A percentile compares a stretch with the other conserved stretches of the same genome.
These are phyloP conservation scores for Yamadazyma takamatsuzukensis DNA, from an alignment of 805 yeast genomes.

Conservation along the genomic window DNA sequence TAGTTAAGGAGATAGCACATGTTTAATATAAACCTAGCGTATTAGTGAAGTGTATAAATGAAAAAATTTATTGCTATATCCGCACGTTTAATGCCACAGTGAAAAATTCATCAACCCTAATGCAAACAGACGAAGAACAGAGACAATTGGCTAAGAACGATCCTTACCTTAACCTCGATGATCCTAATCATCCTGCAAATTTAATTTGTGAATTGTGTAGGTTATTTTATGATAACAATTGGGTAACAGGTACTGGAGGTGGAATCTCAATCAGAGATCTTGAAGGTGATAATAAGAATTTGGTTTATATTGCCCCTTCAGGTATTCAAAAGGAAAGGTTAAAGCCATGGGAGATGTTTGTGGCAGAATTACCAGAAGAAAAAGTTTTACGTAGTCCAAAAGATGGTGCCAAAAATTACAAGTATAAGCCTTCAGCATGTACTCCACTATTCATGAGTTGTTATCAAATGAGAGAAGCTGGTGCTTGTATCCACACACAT, in stretches of 20 bases:
- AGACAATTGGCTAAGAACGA: constrained; percentile 9
- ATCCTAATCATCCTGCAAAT: constrained; percentile 74
- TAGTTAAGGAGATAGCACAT: too few relatives aligned
- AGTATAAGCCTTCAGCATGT: constrained; percentile 87
- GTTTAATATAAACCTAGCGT: too few relatives aligned
- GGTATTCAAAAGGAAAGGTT: constrained; percentile 93
- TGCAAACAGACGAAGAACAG: too few relatives aligned
- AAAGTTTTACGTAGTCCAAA: constrained; percentile 60
- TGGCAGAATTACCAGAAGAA: constrained; percentile 53
- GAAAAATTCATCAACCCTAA: too few relatives aligned
- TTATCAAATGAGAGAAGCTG: constrained; percentile 65
- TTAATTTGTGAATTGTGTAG: constrained; percentile 79
- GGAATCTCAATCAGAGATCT: constrained; percentile 73
- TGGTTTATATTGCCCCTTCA: constrained; percentile 83
- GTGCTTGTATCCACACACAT: constrained; percentile 94
- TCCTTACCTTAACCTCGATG: constrained; percentile 18
- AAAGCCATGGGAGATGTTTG: constrained; percentile 78
- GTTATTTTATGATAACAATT: constrained; percentile 71
- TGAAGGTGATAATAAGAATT: constrained; percentile 40
- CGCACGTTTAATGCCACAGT: too few relatives aligned
- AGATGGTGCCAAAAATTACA: constrained; percentile 34
- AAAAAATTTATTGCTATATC: too few relatives aligned
- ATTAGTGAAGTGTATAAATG: too few relatives aligned
- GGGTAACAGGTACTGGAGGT: constrained; percentile 97
- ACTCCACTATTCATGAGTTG: constrained; percentile 83